A percentile compares a stretch with the other conserved stretches of the same genome.
Conservation (phyloP, 257 asterid species). For the Leonotis leonurus region DNA sequence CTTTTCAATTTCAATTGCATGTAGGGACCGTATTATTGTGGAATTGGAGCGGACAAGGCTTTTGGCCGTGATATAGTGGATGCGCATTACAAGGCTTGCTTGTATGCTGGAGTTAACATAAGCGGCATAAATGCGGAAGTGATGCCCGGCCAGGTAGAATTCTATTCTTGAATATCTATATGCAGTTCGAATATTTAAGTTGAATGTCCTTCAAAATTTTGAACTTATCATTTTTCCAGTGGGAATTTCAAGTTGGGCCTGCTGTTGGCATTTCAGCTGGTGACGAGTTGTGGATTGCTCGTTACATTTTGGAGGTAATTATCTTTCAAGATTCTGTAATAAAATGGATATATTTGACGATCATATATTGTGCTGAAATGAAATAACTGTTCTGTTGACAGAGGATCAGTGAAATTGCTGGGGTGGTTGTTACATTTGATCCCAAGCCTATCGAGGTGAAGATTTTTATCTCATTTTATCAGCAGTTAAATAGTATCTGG, state of each 20-base stretch:
- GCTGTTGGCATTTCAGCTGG: slow-evolving; percentile 84
- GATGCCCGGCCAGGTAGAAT: slow-evolving; percentile 84
- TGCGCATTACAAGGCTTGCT: slow-evolving; percentile 80
- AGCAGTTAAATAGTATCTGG: not conserved
- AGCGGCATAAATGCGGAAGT: slow-evolving; percentile 94
- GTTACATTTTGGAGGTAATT: slow-evolving; percentile 81
- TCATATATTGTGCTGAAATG: slow-evolving; percentile 5
- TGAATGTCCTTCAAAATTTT: not conserved
- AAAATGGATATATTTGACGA: not conserved
- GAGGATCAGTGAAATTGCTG: slow-evolving; percentile 93
- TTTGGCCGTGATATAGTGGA: slow-evolving; percentile 84
- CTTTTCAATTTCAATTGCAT: not conserved
- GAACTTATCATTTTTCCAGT: slow-evolving; percentile 25
- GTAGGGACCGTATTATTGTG: slow-evolving; percentile 90
- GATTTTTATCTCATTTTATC: not conserved
- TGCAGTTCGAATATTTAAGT: not conserved
- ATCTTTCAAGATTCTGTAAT: not conserved
- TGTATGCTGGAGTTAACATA: slow-evolving; percentile 75
- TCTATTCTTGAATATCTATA: not conserved
- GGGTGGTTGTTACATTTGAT: slow-evolving; percentile 77
- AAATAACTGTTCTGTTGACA: slow-evolving; percentile 17
- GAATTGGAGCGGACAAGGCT: slow-evolving; percentile 82
- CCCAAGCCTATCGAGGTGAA: slow-evolving; percentile 83
- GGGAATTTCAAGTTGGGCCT: slow-evolving; percentile 99
- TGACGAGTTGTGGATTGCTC: slow-evolving; percentile 87